Evolutionary conservation across 1,284 basidiomycete species (phyloP), one percentile per base, ranked within the genome.

Genomic region (Macrocystidia cucumis): DNA sequence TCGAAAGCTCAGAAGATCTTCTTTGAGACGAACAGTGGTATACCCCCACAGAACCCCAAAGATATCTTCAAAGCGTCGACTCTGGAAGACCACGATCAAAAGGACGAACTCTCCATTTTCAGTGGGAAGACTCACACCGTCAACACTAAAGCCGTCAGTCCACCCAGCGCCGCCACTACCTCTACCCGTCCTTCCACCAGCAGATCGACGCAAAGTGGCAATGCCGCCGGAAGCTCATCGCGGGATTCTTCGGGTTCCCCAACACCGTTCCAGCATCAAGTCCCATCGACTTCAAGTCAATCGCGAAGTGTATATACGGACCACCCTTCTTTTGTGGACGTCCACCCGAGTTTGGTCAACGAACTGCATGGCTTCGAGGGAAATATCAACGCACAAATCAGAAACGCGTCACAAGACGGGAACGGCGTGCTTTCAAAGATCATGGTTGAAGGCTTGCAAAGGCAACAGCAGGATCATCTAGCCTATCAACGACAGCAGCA

Each of bases 51-150:
- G 13, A 59, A 66, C 19, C 60, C 60, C 5, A 65, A 66, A 42
- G 74, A 80, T 51, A 77, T 81, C 19, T 80, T 83, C 54, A 59
- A 60, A 14, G 57, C 70, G 5, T 62, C 69, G 0, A 45, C 55
- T n/a, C 44, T 50, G 7, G 55, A 56, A 17, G 63, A 65, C 14
- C n/a, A n/a, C n/a, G n/a, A n/a, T n/a, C 55, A 55, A 34, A 65
- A 70, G 34, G 81, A 85, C 49, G 81, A 84, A 48, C 59, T 85
- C 16, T 70, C 73, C 4, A 80, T 85, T 26, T 83, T 85, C 52
- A 73, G 78, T 39, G 80, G 79, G n/a, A 71, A 72, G 43, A 80
- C 73, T 7, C 72, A 78, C 42, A 76, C 70, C 0, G 59, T 82
- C 9, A 62, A 59, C 2, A 73, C 65, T 0, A 74, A 71, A 39